These are phyloP conservation scores for Pleurotus djamor DNA, from an alignment of 768 basidiomycete genomes.

Conservation along the genomic window DNA sequence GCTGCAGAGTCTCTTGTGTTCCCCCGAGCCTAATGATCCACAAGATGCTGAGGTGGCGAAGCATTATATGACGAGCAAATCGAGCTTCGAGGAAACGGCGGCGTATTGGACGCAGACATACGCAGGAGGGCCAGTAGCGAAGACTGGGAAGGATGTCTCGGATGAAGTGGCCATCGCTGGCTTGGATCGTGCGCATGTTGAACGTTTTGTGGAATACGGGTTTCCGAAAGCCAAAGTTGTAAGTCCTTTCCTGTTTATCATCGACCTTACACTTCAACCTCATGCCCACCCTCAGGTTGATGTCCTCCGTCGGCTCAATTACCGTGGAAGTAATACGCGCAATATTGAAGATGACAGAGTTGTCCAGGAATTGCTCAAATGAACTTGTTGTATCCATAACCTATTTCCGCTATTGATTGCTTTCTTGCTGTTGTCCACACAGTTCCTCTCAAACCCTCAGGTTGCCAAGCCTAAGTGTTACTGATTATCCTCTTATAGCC, in stretches of 20 bases:
- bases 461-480: background rate
- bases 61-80: slow-evolving; percentile 88
- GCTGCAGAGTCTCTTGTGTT: slow-evolving; percentile 88
- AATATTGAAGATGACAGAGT: slow-evolving; percentile 82
- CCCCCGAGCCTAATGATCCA: slow-evolving; percentile 93
- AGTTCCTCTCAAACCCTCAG: background rate
- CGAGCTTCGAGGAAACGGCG: slow-evolving; percentile 89
- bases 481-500: too few species aligned
- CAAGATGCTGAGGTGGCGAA: slow-evolving; percentile 99
- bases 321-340: slow-evolving; percentile 77
- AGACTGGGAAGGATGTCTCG: slow-evolving; percentile 41
- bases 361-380: slow-evolving; percentile 83
- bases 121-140: slow-evolving; percentile 66
- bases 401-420: background rate
- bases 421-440: background rate
- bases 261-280: background rate
- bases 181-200: slow-evolving; percentile 79
- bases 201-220: slow-evolving; percentile 79
- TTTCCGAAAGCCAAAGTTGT: slow-evolving; percentile 87
- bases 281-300: slow-evolving; percentile 58
- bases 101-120: slow-evolving; percentile 93
- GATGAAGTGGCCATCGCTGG: slow-evolving; percentile 80
- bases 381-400: background rate
- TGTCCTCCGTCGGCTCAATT: slow-evolving; percentile 84
- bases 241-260: slow-evolving; percentile 5